Evolutionary conservation across 257 asterid genomes (phyloP).

Genomic region (Fraxinus quadrangulata): DNA sequence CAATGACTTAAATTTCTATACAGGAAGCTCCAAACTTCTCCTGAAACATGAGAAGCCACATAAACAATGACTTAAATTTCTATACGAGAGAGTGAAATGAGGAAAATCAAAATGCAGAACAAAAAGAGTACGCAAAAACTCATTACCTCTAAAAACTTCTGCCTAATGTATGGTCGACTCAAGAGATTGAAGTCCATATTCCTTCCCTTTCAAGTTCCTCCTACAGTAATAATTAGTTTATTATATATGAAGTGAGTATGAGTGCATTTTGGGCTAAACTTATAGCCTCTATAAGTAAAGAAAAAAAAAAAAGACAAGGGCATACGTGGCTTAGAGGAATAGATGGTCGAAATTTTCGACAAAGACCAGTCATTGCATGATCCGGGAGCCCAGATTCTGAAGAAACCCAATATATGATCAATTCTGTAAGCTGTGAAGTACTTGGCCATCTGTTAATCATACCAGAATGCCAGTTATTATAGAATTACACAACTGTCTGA

Average conservation of each 20-base stretch:
- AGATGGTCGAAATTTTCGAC: slow-evolving; percentile 96
- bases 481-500: slow-evolving; percentile 5
- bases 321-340: slow-evolving; percentile 83
- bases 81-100: not conserved
- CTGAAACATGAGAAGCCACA: slow-evolving; percentile 44
- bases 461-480: slow-evolving; percentile 2
- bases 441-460: slow-evolving; percentile 77
- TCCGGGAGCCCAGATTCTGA: slow-evolving; percentile 98
- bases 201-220: slow-evolving; percentile 97
- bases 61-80: slow-evolving; percentile 19
- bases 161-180: slow-evolving; percentile 72
- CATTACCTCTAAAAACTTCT: slow-evolving; percentile 58
- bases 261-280: not conserved
- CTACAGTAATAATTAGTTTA: slow-evolving; percentile 37
- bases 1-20: slow-evolving; percentile 20
- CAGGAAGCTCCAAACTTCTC: slow-evolving; percentile 86
- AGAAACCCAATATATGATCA: slow-evolving; percentile 93
- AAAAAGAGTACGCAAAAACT: not conserved
- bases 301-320: slow-evolving; percentile 1
- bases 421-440: slow-evolving; percentile 96
- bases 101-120: not conserved
- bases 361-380: slow-evolving; percentile 93
- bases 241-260: not conserved
- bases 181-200: slow-evolving; percentile 85
- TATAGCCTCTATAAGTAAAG: not conserved